Conservation (phyloP, 2,329 filamentous ascomycete genomes). For the Acarospora socialis region DNA sequence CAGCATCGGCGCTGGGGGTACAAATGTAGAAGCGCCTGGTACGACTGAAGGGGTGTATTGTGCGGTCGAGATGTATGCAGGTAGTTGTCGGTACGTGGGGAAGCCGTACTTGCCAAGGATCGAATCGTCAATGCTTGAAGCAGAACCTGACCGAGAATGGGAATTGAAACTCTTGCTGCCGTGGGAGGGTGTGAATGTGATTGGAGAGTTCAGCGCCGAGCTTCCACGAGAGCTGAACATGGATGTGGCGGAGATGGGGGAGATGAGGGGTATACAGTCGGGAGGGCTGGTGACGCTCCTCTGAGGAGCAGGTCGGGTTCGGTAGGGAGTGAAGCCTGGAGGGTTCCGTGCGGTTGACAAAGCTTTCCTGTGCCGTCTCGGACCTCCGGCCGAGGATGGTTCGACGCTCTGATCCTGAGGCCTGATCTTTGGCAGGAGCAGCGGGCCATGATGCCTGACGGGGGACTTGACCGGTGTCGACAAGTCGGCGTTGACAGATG, state of each 20-base stretch:
- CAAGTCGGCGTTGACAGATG: slow-evolving; percentile 52
- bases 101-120: slow-evolving; percentile 60
- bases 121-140: slow-evolving; percentile 51
- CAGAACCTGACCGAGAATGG: slow-evolving; percentile 48
- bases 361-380: slow-evolving; percentile 43
- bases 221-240: slow-evolving; percentile 24
- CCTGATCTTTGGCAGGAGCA: slow-evolving; percentile 73
- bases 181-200: slow-evolving; percentile 36
- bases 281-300: slow-evolving; percentile 32
- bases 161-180: slow-evolving; percentile 26
- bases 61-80: slow-evolving; percentile 38
- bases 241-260: slow-evolving; percentile 34
- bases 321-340: slow-evolving; percentile 37
- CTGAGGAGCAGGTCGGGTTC: slow-evolving; percentile 24
- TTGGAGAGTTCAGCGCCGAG: slow-evolving; percentile 49
- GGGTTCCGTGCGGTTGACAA: slow-evolving; percentile 39
- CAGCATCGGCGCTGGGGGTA: slow-evolving; percentile 22
- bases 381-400: slow-evolving; percentile 33
- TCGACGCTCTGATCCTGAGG: slow-evolving; percentile 68
- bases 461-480: slow-evolving; percentile 60
- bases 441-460: slow-evolving; percentile 62
- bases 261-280: slow-evolving; percentile 30
- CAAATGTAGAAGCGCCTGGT: slow-evolving; percentile 26
- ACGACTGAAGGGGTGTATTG: slow-evolving; percentile 27
- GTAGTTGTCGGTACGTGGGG: slow-evolving; percentile 69